phyloP scores from a whole-genome alignment of 1,284 basidiomycete species.

The Athelia sp. region DNA sequence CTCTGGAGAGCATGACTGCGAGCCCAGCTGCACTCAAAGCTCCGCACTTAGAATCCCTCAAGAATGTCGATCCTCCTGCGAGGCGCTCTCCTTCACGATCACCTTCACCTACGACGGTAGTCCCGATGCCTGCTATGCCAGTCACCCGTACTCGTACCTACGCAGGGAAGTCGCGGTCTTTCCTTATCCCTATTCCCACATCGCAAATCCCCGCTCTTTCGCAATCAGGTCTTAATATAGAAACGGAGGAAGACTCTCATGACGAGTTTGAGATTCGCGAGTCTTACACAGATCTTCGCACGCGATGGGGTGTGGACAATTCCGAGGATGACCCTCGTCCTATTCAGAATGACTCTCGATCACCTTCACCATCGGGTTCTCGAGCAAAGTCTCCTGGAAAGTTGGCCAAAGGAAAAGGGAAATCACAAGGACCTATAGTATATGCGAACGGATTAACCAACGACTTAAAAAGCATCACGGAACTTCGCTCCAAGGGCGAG shows the following conservation, averaged over 20 bases:
- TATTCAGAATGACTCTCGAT: slow-evolving; percentile 23
- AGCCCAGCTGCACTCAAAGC: slow-evolving; percentile 4
- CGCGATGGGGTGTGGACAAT: slow-evolving; percentile 69
- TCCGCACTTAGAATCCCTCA: neutral
- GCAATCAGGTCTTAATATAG: slow-evolving; percentile 4
- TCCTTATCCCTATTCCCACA: slow-evolving; percentile 53
- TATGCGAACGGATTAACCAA: slow-evolving; percentile 57
- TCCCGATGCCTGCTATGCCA: slow-evolving; percentile 12
- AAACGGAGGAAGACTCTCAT: slow-evolving; percentile 29
- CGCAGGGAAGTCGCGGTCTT: slow-evolving; percentile 70
- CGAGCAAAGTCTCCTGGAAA: slow-evolving; percentile 13
- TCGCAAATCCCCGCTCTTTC: slow-evolving; percentile 15
- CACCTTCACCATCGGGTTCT: slow-evolving; percentile 17
- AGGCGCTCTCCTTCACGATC: slow-evolving; percentile 8
- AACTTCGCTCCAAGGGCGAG: slow-evolving; percentile 75
- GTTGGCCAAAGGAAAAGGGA: slow-evolving; percentile 28
- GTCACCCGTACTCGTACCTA: slow-evolving; percentile 52
- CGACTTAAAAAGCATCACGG: slow-evolving; percentile 74
- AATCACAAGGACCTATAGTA: slow-evolving; percentile 22
- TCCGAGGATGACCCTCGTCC: slow-evolving; percentile 63
- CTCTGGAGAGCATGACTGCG: slow-evolving; percentile 28
- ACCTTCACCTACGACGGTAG: slow-evolving; percentile 11
- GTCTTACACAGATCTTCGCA: slow-evolving; percentile 63
- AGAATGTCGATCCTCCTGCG: neutral
- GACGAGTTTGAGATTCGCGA: slow-evolving; percentile 56